Evolutionary conservation across 1,139 yeast genomes (phyloP).

Genomic region (Diutina sp.): DNA sequence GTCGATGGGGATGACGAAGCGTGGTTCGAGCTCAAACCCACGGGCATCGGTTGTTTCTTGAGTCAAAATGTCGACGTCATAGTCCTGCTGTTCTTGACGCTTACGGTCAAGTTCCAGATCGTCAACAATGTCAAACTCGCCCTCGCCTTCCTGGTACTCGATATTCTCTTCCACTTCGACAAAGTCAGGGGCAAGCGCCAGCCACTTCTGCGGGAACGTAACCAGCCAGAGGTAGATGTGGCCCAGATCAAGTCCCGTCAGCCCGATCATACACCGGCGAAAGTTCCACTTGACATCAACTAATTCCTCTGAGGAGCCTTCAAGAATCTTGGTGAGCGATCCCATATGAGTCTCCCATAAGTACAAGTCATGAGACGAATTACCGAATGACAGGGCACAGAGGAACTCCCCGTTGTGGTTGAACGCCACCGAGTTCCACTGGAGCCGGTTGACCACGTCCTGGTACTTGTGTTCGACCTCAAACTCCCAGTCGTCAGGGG

Average conservation of each 20-base stretch:
- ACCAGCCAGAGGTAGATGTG: constrained; percentile 75
- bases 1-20: constrained; percentile 33
- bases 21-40: constrained; percentile 37
- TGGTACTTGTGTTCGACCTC: constrained; percentile 76
- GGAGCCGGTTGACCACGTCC: constrained; percentile 78
- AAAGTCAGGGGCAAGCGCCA: constrained; percentile 93
- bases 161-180: constrained; percentile 90
- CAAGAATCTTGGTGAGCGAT: constrained; percentile 73
- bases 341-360: constrained; percentile 92
- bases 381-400: constrained; percentile 81
- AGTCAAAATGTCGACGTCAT: constrained; percentile 52
- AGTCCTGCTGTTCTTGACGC: constrained; percentile 57
- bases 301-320: constrained; percentile 84
- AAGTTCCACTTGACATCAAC: constrained; percentile 83
- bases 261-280: constrained; percentile 59
- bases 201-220: constrained; percentile 85
- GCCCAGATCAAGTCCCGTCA: constrained; percentile 87
- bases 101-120: constrained; percentile 49
- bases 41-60: constrained; percentile 54
- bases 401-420: constrained; percentile 74
- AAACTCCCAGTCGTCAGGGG: constrained; percentile 33
- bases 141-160: constrained; percentile 79
- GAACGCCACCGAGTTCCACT: constrained; percentile 78
- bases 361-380: constrained; percentile 76
- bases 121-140: constrained; percentile 79